Evolutionary conservation across 129 eudicot genomes (phyloP).

Genomic region (Dittrichia graveolens): DNA sequence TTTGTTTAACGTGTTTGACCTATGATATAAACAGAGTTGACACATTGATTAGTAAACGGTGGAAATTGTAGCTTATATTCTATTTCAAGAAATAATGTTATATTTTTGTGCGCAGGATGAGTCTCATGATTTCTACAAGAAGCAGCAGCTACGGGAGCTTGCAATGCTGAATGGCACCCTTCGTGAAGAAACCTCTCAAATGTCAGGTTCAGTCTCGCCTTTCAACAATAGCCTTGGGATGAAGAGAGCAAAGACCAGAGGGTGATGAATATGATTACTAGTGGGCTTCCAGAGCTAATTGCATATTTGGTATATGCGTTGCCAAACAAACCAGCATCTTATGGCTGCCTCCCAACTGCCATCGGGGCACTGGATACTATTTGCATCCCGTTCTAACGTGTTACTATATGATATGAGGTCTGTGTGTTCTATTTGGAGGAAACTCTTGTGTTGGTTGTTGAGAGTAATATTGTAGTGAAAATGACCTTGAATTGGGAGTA

Average conservation of each 20-base stretch:
- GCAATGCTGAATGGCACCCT: slow-evolving; percentile 96
- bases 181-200: slow-evolving; percentile 87
- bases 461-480: slow-evolving; percentile 40
- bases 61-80: too few relatives aligned
- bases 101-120: slow-evolving; percentile 62
- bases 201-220: slow-evolving; percentile 97
- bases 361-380: slow-evolving; percentile 65
- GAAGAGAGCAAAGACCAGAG: slow-evolving; percentile 99
- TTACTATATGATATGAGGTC: slow-evolving; percentile 64
- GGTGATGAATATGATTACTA: slow-evolving; percentile 41
- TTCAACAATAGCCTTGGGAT: slow-evolving; percentile 91
- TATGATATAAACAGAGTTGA: too few relatives aligned
- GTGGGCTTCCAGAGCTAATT: slow-evolving; percentile 47
- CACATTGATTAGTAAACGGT: too few relatives aligned
- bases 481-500: slow-evolving; percentile 34
- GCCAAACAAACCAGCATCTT: slow-evolving; percentile 36
- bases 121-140: slow-evolving; percentile 89
- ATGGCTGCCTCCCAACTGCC: slow-evolving; percentile 65
- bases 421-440: slow-evolving; percentile 45
- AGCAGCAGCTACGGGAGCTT: slow-evolving; percentile 98
- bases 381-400: slow-evolving; percentile 54
- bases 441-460: slow-evolving; percentile 45
- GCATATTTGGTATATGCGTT: slow-evolving; percentile 42
- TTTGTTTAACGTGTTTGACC: too few relatives aligned
- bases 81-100: too few relatives aligned